Conservation (phyloP, 345 rosid genomes). For the Cochlearia excelsa region DNA sequence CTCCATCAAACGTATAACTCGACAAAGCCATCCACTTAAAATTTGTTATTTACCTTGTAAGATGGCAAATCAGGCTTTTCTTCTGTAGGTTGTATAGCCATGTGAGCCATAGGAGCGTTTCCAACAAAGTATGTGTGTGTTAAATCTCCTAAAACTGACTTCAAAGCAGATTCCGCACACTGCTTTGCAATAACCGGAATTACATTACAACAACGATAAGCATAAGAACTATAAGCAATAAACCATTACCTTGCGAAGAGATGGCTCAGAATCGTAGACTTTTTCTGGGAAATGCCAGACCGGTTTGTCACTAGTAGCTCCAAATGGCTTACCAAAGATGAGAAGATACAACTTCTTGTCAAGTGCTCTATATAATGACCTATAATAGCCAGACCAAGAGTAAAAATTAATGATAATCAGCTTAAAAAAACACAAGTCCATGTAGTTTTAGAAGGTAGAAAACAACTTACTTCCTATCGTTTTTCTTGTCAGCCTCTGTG, state of each 20-base stretch:
- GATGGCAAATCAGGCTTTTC: slow-evolving; percentile 41
- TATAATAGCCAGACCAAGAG: neutral
- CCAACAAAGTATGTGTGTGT: slow-evolving; percentile 91
- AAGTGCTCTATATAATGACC: slow-evolving; percentile 80
- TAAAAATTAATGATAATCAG: neutral
- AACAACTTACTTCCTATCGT: slow-evolving; percentile 73
- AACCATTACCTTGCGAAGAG: slow-evolving; percentile 51
- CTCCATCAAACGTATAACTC: no score
- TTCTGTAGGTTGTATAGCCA: slow-evolving; percentile 50
- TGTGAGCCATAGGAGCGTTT: slow-evolving; percentile 95
- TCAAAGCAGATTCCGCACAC: slow-evolving; percentile 91
- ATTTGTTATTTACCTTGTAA: slow-evolving; percentile 51
- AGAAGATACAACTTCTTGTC: slow-evolving; percentile 87
- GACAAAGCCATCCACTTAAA: neutral
- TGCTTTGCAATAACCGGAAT: slow-evolving; percentile 32
- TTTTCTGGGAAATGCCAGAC: slow-evolving; percentile 97
- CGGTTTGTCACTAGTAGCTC: slow-evolving; percentile 57
- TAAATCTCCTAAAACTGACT: slow-evolving; percentile 71
- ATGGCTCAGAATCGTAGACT: slow-evolving; percentile 79
- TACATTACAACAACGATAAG: neutral
- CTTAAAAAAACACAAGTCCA: slow-evolving; percentile 1
- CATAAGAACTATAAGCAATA: neutral
- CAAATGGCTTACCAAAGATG: slow-evolving; percentile 54
- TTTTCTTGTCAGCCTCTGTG: slow-evolving; percentile 84
- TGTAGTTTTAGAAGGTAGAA: neutral